phyloP scores from a whole-genome alignment of 1,284 basidiomycete genomes.

The Rhizopogon parksii region DNA sequence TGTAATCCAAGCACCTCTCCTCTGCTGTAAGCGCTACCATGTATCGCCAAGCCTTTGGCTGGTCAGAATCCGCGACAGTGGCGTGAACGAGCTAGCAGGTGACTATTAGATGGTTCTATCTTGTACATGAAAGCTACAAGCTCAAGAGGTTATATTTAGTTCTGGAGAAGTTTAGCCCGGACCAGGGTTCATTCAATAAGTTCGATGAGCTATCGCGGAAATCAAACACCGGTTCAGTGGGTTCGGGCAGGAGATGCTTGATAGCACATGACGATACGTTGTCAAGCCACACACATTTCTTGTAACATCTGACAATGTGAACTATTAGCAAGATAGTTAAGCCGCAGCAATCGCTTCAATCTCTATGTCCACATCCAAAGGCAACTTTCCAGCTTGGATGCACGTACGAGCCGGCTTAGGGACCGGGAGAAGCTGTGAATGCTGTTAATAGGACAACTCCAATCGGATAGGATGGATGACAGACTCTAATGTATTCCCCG shows the following conservation, averaged over 20 bases:
- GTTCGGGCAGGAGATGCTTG: too few relatives aligned
- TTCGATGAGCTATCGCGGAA: too few relatives aligned
- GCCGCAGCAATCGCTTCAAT: constrained; percentile 63
- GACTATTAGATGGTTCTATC: background rate
- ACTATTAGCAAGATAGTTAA: constrained; percentile 14
- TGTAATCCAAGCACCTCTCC: background rate
- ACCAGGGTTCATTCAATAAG: too few relatives aligned
- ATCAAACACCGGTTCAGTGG: too few relatives aligned
- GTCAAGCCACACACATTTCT: background rate
- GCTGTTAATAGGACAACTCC: background rate
- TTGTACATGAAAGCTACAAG: background rate
- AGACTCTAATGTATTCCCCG: constrained; percentile 47
- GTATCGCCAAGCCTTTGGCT: background rate
- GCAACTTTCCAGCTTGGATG: constrained; percentile 72
- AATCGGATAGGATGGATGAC: background rate
- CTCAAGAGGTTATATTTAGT: background rate
- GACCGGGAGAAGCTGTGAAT: constrained; percentile 37
- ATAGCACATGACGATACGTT: too few relatives aligned
- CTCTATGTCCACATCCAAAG: constrained; percentile 73
- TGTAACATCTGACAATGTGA: too few relatives aligned
- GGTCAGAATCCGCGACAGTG: too few relatives aligned
- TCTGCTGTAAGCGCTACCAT: background rate
- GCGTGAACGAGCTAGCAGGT: background rate
- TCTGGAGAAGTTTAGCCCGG: background rate
- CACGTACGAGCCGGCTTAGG: constrained; percentile 78